Conservation (phyloP, 176 grass and related monocot species). For the Chloris gayana region DNA sequence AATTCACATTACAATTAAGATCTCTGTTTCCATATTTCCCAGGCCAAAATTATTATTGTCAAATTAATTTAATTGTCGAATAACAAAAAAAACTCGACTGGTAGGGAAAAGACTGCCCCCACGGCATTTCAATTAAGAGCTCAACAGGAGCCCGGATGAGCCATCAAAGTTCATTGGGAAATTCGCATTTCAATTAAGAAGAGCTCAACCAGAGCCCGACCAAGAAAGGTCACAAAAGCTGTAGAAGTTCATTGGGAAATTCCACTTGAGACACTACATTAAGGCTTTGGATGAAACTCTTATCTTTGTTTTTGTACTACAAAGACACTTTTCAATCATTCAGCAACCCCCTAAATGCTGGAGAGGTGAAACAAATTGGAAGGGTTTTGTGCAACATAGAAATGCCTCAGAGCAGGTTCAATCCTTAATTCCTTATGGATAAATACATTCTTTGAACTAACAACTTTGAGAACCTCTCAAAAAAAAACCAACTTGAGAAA, state of each 20-base stretch:
- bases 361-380: not conserved
- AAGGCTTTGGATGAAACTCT: not conserved
- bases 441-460: not conserved
- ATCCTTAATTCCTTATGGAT: not conserved
- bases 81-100: too few relatives aligned
- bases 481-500: too few relatives aligned
- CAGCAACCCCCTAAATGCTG: not conserved
- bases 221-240: too few relatives aligned
- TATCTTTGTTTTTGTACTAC: not conserved
- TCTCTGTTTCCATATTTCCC: too few relatives aligned
- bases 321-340: constrained; percentile 22
- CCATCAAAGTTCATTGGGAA: too few relatives aligned
- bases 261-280: not conserved
- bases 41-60: not conserved
- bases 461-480: too few relatives aligned
- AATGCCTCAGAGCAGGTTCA: not conserved
- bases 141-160: too few relatives aligned
- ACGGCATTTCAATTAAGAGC: too few relatives aligned
- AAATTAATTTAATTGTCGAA: not conserved
- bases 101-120: too few relatives aligned
- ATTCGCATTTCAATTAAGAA: too few relatives aligned
- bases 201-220: too few relatives aligned
- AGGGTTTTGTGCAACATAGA: not conserved
- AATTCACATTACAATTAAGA: too few relatives aligned
- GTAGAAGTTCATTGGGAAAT: not conserved